phyloP scores from a whole-genome alignment of 768 basidiomycete species.

The Neoboletus brunneissimus region DNA sequence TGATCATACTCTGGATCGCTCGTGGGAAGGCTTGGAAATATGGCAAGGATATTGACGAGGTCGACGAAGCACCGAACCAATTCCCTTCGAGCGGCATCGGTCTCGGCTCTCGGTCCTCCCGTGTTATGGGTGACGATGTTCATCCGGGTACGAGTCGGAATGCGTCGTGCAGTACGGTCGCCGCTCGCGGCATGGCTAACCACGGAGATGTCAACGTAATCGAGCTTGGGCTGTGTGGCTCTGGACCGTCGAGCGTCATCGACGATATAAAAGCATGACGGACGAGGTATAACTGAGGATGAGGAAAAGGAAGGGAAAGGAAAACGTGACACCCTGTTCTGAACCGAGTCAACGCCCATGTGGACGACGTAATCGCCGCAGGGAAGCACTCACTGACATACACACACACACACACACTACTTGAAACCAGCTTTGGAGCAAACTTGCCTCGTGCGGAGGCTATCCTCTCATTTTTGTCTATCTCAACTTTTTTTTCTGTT shows the following conservation, averaged over 20 bases:
- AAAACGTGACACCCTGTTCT: background rate
- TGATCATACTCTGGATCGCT: slow-evolving; percentile 26
- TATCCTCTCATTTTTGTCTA: background rate
- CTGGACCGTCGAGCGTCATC: slow-evolving; percentile 4
- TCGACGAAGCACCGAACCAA: background rate
- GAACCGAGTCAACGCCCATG: background rate
- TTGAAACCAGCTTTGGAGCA: background rate
- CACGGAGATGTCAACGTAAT: background rate
- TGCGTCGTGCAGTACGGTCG: slow-evolving; percentile 13
- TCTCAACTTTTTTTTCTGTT: background rate
- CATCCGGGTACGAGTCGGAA: background rate
- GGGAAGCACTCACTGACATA: background rate
- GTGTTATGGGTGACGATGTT: background rate
- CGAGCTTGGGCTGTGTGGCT: slow-evolving; percentile 13
- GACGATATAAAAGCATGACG: slow-evolving; percentile 3
- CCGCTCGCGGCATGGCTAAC: background rate
- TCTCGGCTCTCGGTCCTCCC: slow-evolving; percentile 9
- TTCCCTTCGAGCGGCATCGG: background rate
- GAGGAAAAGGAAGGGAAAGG: background rate
- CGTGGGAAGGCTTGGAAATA: slow-evolving; percentile 21
- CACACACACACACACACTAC: background rate
- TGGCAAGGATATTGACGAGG: background rate
- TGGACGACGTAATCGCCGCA: background rate
- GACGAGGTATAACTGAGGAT: background rate
- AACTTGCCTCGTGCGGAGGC: background rate